A percentile compares a stretch with the other conserved stretches of the same genome.
These are phyloP conservation scores for Myriosclerotinia curreyana DNA, from an alignment of 2,329 filamentous ascomycete genomes.

Conservation along the genomic window DNA sequence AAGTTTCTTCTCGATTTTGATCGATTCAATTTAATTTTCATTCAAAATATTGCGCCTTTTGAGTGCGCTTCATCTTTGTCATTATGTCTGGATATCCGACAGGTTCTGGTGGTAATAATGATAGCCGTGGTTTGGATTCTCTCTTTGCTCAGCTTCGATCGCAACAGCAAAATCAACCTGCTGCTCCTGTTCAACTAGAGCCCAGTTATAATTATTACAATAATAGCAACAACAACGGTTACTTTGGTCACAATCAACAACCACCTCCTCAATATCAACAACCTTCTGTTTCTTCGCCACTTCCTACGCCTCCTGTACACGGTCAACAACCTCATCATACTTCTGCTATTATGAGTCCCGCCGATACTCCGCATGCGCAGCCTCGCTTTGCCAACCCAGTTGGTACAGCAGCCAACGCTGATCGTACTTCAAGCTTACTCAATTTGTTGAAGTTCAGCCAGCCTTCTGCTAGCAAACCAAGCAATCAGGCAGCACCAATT, in stretches of 20 bases:
- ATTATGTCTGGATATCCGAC: slow-evolving; percentile 40
- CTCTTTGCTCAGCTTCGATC: slow-evolving; percentile 39
- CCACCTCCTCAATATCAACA: slow-evolving; percentile 47
- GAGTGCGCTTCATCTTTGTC: slow-evolving; percentile 35
- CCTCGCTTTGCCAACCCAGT: slow-evolving; percentile 41
- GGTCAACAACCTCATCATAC: slow-evolving; percentile 55
- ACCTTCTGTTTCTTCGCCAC: slow-evolving; percentile 55
- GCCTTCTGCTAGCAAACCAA: slow-evolving; percentile 37
- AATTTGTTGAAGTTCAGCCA: slow-evolving; percentile 64
- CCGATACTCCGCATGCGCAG: slow-evolving; percentile 40
- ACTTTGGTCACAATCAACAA: slow-evolving; percentile 34
- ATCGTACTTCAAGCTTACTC: slow-evolving; percentile 56
- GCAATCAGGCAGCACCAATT: slow-evolving; percentile 33
- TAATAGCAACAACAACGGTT: slow-evolving; percentile 32
- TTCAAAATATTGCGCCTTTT: slow-evolving; percentile 34
- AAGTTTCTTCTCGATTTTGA: slow-evolving; percentile 30
- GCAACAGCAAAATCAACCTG: slow-evolving; percentile 31
- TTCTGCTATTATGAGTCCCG: slow-evolving; percentile 58
- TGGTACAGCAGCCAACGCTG: slow-evolving; percentile 41
- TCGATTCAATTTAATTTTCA: slow-evolving; percentile 30
- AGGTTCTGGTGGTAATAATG: slow-evolving; percentile 32
- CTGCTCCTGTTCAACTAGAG: slow-evolving; percentile 33
- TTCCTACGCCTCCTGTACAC: slow-evolving; percentile 53
- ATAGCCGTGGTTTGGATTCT: slow-evolving; percentile 34
- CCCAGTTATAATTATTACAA: slow-evolving; percentile 37